Conservation (phyloP, 306 rosid species). For the Styphnolobium japonicum region DNA sequence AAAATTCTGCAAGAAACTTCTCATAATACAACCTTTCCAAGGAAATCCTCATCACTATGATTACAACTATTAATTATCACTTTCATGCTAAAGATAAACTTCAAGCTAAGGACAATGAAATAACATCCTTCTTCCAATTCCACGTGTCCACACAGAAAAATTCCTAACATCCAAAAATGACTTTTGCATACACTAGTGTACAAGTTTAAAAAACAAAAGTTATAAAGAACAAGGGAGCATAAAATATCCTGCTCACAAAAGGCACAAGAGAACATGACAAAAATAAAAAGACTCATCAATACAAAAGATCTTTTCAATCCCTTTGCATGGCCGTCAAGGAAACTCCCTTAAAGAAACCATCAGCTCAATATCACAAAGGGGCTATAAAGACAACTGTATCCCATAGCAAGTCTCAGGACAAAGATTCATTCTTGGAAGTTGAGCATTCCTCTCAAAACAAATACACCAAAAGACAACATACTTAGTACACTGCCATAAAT, state of each 20-base stretch:
- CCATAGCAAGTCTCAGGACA: background rate
- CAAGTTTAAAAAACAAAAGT: background rate
- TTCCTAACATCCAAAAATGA: background rate
- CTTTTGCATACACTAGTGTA: background rate
- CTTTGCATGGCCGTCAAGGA: background rate
- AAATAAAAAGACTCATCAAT: background rate
- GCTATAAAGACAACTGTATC: background rate
- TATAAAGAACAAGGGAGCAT: background rate
- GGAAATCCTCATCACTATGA: background rate
- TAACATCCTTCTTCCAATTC: background rate
- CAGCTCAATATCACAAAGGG: background rate
- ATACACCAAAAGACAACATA: background rate
- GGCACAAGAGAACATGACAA: background rate
- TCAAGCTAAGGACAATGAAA: background rate
- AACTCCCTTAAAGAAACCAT: background rate
- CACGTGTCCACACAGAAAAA: background rate
- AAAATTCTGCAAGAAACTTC: conserved; percentile 5
- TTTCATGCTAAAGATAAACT: background rate
- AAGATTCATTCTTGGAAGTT: background rate
- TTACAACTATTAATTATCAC: background rate
- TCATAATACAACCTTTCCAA: background rate
- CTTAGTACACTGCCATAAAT: background rate
- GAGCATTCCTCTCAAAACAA: background rate
- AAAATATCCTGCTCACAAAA: background rate
- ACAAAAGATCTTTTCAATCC: background rate